These are phyloP conservation scores for Hsuehochloa calcarea DNA, from an alignment of 176 grass and related monocot genomes.

Conservation along the genomic window DNA sequence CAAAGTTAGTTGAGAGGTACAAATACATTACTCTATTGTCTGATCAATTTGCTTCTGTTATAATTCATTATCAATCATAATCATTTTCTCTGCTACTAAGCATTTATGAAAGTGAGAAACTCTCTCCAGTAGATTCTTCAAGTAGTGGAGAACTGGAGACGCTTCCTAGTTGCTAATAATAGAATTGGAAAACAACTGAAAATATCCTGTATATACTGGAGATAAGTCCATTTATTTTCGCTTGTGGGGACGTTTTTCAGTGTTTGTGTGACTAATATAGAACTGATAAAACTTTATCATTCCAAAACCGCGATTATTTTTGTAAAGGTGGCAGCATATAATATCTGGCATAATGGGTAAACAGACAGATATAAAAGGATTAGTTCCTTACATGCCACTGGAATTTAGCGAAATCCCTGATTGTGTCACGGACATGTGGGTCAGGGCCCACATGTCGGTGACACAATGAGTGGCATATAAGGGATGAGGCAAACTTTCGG, in stretches of 20 bases:
- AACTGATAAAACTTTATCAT: neutral
- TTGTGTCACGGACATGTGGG: too few relatives aligned
- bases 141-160: constrained; percentile 21
- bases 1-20: constrained; percentile 88
- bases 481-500: too few relatives aligned
- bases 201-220: neutral
- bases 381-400: too few relatives aligned
- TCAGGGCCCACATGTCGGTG: too few relatives aligned
- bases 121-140: neutral
- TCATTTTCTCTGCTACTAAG: neutral
- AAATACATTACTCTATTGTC: constrained; percentile 1
- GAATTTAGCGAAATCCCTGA: too few relatives aligned
- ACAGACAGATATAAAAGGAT: neutral
- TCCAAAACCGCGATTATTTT: constrained; percentile 15
- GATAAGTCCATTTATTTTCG: constrained; percentile 10
- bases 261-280: constrained; percentile 19
- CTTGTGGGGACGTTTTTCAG: neutral
- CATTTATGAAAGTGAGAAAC: neutral
- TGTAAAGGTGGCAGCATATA: constrained; percentile 8
- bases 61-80: neutral
- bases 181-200: neutral
- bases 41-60: constrained; percentile 28
- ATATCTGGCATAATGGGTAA: neutral
- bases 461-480: too few relatives aligned
- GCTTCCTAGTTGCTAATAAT: constrained; percentile 1